Evolutionary conservation across 257 asterid species (phyloP), one percentile per base, ranked within the genome.

Genomic region (Petunia secreta): DNA sequence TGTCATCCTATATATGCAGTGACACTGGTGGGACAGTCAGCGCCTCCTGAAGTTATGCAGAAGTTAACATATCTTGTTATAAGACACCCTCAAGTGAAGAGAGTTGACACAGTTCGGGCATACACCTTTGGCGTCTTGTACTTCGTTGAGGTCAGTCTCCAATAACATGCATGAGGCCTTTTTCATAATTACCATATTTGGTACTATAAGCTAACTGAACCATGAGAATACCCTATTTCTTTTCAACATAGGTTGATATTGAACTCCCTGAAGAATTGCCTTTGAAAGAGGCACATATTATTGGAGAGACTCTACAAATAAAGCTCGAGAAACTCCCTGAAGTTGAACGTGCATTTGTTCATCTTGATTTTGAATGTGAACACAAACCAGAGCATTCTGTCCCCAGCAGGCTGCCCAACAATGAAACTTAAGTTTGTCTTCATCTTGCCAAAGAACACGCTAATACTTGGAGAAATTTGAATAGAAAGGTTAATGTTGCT

Each of bases 331-430:
- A 91, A 82, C 98, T 95, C 15, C 65, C 90, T 52, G 97, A 95
- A 83, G 98, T 95, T 0, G 98, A 95, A 57, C 88, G 98, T 64
- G 98, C 98, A 7, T 95, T 95, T 63, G 98, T 95, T 76, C 98
- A 95, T 84, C 81, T 92, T 58, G 98, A 93, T 82, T 87, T 81
- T 16, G 98, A 95, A 87, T 93, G 97, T 41, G 88, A 89, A 7
- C 98, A 95, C 91, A 93, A 92, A 76, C 98, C 98, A 15, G 98
- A 93, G 87, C 98, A 95, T 85, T 86, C 93, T 55, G 88, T 95
- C 59, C 91, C 93, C 59, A 88, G 90, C 74, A 86, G 92, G 84
- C 89, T 95, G 52, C 98, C 98, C 15, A 82, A 85, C 85, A 91
- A 74, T 46, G 97, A 91, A 37, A 92, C 98, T 8, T 94, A 84